A percentile compares a stretch with the other conserved stretches of the same genome.
Evolutionary conservation across 345 rosid species (phyloP).

Genomic region (Eucalyptus marginata): DNA sequence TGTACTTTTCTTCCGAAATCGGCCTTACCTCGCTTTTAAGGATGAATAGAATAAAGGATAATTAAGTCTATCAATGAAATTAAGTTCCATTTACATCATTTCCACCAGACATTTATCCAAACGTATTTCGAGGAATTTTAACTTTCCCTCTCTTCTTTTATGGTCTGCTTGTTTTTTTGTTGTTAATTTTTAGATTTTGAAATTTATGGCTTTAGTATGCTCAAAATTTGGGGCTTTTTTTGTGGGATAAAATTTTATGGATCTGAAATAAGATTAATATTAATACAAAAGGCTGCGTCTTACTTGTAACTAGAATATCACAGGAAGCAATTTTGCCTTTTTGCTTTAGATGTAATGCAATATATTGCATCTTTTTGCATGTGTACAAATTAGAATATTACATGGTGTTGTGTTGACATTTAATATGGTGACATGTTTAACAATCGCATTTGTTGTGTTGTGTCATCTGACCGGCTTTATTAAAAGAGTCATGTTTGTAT

Average conservation of each 20-base stretch:
- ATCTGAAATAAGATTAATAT: no score
- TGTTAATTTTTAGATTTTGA: no score
- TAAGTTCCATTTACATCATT: background rate
- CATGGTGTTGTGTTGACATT: background rate
- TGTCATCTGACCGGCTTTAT: no score
- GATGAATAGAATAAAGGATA: no score
- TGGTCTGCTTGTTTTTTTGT: background rate
- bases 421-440: background rate
- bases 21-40: background rate
- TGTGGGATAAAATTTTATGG: background rate
- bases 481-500: no score
- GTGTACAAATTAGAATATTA: no score
- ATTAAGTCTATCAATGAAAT: no score
- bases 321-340: fast-evolving
- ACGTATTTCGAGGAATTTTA: background rate
- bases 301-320: background rate
- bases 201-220: background rate
- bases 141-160: background rate
- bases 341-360: no score
- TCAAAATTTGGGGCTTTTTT: background rate
- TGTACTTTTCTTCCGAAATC: no score
- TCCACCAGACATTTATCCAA: fast-evolving
- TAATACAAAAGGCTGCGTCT: background rate
- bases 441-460: fast-evolving
- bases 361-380: no score